Base-by-base conservation (phyloP, 2,329 filamentous ascomycete genomes). In the Hypoxylon sp. region DNA sequence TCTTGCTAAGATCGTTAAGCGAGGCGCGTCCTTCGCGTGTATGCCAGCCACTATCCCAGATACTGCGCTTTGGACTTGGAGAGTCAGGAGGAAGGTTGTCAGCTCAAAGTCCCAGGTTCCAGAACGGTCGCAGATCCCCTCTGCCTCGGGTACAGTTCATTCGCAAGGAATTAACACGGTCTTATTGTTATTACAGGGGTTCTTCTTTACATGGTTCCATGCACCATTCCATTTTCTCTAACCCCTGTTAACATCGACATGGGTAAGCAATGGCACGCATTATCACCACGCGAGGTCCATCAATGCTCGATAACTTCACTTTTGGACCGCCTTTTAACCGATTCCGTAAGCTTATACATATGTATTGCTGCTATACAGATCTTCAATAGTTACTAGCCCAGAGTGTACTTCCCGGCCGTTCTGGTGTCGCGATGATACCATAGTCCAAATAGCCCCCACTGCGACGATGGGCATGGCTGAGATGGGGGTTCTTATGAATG, bases 141-240 rank as follows among this genome's bases (percentile, higher is more conserved):
- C 50, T 61, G 62, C 63, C 56, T 69, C 66, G 60, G 66, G 66
- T 63, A 69, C 66, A 71, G 67, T 71, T 46, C 22, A 56, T 51
- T 47, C 35, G 50, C 53, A 35, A 63, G 29, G 17, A 68, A 63
- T 61, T 68, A 37, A 52, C 64, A 70, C 70, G 60, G 65, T 51
- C 47, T 33, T 60, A 61, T 58, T 66, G 53, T 50, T 51, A 24
- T 62, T 57, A 13, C 65, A 68, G 53, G 65, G 65, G 59, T n/a
- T 24, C 54, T 68, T 70, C 55, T 68, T 59, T 63, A 66, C 65
- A 65, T 68, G 61, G 61, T 71, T 70, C 64, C 58, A 71, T 66
- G 63, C 67, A 68, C 65, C 67, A 67, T 71, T 71, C 61, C 70
- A 70, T 72, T 65, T 72, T 68, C 68, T 66, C 55, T 54, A 55